These are phyloP conservation scores for Chalaropsis ovoidea DNA, from an alignment of 2,329 filamentous ascomycete genomes.

Conservation along the genomic window DNA sequence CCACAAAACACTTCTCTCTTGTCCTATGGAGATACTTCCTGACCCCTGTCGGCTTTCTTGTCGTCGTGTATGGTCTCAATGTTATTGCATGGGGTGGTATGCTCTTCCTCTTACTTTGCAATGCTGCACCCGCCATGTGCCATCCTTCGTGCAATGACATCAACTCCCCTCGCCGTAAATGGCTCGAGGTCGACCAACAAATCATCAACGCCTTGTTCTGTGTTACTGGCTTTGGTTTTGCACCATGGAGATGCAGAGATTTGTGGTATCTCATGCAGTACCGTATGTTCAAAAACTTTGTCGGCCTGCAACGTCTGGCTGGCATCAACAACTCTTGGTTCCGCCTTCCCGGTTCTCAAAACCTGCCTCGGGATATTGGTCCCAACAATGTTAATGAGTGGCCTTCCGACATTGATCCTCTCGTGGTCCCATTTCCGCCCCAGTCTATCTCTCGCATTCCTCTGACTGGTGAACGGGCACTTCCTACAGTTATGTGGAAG, in stretches of 20 bases:
- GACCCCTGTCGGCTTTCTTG: conserved; percentile 65
- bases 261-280: conserved; percentile 62
- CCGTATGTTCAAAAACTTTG: conserved; percentile 43
- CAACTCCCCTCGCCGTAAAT: conserved; percentile 64
- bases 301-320: conserved; percentile 57
- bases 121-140: conserved; percentile 65
- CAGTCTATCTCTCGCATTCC: conserved; percentile 55
- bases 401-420: conserved; percentile 30
- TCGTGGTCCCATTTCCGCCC: conserved; percentile 51
- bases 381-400: conserved; percentile 42
- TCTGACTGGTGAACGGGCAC: conserved; percentile 60
- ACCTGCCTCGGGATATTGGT: conserved; percentile 45
- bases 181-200: conserved; percentile 79
- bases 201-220: conserved; percentile 64
- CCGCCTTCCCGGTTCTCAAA: conserved; percentile 55
- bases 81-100: conserved; percentile 85
- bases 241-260: conserved; percentile 76
- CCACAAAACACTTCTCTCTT: conserved; percentile 46
- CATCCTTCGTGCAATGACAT: conserved; percentile 58
- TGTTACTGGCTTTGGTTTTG: conserved; percentile 72
- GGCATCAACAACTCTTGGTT: conserved; percentile 70
- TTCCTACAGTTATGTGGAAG: conserved; percentile 60
- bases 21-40: conserved; percentile 63
- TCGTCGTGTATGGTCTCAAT: conserved; percentile 70
- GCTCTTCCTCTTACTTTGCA: conserved; percentile 75